Conservation (phyloP, 257 asterid genomes). For the Asclepias syriaca region DNA sequence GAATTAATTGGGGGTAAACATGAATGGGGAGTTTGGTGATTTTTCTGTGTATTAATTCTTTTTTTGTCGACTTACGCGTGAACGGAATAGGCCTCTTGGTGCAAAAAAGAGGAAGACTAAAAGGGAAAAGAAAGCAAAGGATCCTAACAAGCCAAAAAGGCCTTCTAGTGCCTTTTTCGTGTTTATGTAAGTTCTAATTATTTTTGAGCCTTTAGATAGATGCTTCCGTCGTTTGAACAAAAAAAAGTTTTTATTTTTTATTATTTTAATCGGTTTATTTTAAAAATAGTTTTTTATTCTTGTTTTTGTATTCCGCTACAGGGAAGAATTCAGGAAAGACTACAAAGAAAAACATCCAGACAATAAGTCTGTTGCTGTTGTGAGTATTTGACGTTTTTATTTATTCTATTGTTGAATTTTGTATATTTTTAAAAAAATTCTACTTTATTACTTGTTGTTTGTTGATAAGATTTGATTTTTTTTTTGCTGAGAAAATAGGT, state of each 20-base stretch:
- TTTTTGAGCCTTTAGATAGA: not conserved
- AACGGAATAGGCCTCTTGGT: constrained; percentile 41
- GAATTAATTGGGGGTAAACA: no score
- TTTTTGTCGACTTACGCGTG: not conserved
- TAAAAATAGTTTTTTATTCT: not conserved
- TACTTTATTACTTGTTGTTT: not conserved
- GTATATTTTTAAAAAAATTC: not conserved
- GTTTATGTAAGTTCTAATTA: constrained; percentile 42
- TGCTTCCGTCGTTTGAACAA: not conserved
- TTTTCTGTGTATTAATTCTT: not conserved
- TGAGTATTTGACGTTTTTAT: constrained; percentile 17
- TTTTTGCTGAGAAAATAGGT: constrained; percentile 32
- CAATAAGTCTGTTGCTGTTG: constrained; percentile 70
- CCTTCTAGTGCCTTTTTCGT: constrained; percentile 67
- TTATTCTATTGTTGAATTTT: not conserved
- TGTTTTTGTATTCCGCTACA: constrained; percentile 10
- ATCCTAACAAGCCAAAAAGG: constrained; percentile 75
- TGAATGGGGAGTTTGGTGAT: not conserved
- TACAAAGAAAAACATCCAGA: constrained; percentile 56
- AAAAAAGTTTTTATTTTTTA: not conserved
- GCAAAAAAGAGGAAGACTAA: constrained; percentile 45
- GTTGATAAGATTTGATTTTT: not conserved
- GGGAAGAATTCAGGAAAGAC: constrained; percentile 59
- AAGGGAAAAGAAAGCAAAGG: constrained; percentile 52
- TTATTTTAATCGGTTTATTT: not conserved